Base-by-base conservation (phyloP, 1,284 basidiomycete genomes). In the Bondarzewia mesenterica region DNA sequence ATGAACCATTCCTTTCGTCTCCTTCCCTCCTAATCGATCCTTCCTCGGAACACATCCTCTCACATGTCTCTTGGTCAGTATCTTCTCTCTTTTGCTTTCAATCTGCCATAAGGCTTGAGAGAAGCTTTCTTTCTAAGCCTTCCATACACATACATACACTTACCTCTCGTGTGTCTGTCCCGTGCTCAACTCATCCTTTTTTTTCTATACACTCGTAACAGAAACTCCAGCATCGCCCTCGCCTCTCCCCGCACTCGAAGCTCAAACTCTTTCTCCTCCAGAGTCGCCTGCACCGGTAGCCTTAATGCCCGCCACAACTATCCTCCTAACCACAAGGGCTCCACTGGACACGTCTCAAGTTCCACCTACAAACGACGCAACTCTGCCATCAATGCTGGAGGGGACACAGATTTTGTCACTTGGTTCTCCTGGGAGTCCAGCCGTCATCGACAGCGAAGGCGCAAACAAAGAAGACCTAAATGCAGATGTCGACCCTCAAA, bases 401-500 rank as follows among this genome's bases (percentile, higher is more conserved):
- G 45, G 47, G 27, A 12, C 14, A 21, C 50, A 42, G 8, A 29
- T 36, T 10, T 27, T 42, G 26, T 51, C 50, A 23, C 47, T 45
- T n/a, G 45, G 42, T 27, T 29, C 44, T 14, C 23, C 49, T 26
- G 29, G 50, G 39, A 43, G 14, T 32, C 16, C 10, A 18, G 42
- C 46, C 25, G 37, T 38, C 5, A 10, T 42, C 27, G 27, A 44
- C 12, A 38, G 43, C n/a, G 56, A 53, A 8, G 21, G 21, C 32
- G 50, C 47, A 18, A 44, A 23, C 29, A 49, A 41, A 39, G 25
- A 46, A 4, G 55, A 56, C 38, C 26, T 35, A 15, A 48, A 60
- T 36, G 50, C 56, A 44, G 82, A 85, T 52, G 77, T 81, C 51
- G 88, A 89, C 70, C 70, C 76, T 8, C 81, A 84, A 64, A 88